These are phyloP conservation scores for Hanseniaspora pseudoguilliermondii DNA, from an alignment of 805 yeast species.

Conservation along the genomic window DNA sequence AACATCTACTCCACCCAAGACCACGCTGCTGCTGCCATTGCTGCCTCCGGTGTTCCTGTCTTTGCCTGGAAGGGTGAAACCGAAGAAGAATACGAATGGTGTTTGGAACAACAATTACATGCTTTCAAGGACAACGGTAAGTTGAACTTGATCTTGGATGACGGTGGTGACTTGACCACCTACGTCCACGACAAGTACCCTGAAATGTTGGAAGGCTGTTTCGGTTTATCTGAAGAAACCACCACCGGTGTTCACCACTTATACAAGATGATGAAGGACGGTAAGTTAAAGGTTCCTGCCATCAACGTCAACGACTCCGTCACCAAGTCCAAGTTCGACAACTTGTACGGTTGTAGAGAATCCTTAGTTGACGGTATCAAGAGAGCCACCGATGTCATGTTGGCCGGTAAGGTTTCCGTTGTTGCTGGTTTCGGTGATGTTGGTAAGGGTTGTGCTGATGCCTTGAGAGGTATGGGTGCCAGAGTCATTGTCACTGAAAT, in stretches of 20 bases:
- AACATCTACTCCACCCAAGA: constrained; percentile 99
- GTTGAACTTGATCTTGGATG: constrained; percentile 94
- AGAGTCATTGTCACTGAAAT: constrained; percentile 94
- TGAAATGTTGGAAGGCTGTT: constrained; percentile 89
- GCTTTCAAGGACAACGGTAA: constrained; percentile 93
- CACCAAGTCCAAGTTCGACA: constrained; percentile 97
- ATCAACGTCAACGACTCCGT: constrained; percentile 98
- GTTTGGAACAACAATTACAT: constrained; percentile 97
- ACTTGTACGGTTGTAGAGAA: constrained; percentile 99
- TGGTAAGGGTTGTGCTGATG: constrained; percentile 99
- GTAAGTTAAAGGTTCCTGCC: constrained; percentile 90
- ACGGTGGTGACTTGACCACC: constrained; percentile 97
- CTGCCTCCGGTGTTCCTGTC: constrained; percentile 98
- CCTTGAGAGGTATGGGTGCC: constrained; percentile 98
- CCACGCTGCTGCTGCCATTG: constrained; percentile 99
- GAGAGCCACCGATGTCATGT: constrained; percentile 99
- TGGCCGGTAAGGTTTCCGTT: constrained; percentile 97
- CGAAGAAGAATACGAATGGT: constrained; percentile 98
- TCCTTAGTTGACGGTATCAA: constrained; percentile 96
- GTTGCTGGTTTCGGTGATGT: constrained; percentile 99
- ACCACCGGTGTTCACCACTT: constrained; percentile 99
- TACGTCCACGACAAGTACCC: constrained; percentile 96
- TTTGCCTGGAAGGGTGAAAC: constrained; percentile 99
- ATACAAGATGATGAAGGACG: constrained; percentile 88
- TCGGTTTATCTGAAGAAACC: constrained; percentile 96